Conservation (phyloP, 345 rosid species). For the Alliaria petiolata region DNA sequence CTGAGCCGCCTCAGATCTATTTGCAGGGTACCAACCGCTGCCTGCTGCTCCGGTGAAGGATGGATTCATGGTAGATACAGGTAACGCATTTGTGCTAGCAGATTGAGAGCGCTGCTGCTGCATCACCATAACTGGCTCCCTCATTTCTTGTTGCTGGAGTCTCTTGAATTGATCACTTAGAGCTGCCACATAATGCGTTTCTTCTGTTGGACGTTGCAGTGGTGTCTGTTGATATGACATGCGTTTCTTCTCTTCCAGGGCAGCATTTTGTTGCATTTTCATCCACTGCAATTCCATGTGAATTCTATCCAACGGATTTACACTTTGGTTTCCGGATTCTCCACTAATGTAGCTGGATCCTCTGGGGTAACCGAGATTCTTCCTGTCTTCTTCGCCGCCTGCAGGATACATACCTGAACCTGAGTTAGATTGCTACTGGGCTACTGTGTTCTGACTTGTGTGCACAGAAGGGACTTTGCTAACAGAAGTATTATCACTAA, state of each 20-base stretch:
- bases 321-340: constrained; percentile 43
- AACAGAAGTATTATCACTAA: constrained; percentile 43
- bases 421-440: constrained; percentile 45
- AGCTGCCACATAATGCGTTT: constrained; percentile 41
- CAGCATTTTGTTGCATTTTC: constrained; percentile 50
- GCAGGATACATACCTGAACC: constrained; percentile 33
- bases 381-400: constrained; percentile 54
- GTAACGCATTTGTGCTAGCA: constrained; percentile 47
- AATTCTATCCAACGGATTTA: constrained; percentile 50
- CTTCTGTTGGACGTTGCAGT: constrained; percentile 45
- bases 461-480: constrained; percentile 29
- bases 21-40: constrained; percentile 50
- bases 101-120: constrained; percentile 50
- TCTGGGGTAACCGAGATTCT: constrained; percentile 55
- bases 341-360: constrained; percentile 29
- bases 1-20: constrained; percentile 46
- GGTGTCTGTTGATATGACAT: constrained; percentile 48
- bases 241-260: constrained; percentile 51
- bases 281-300: constrained; percentile 55
- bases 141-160: constrained; percentile 52
- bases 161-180: constrained; percentile 54
- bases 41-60: constrained; percentile 51
- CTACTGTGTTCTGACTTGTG: constrained; percentile 39
- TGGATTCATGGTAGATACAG: constrained; percentile 44
- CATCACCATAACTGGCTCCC: constrained; percentile 73